Evolutionary conservation across 768 basidiomycete genomes (phyloP), one percentile per base, ranked within the genome.

Genomic region (Clitopilus passeckerianus): DNA sequence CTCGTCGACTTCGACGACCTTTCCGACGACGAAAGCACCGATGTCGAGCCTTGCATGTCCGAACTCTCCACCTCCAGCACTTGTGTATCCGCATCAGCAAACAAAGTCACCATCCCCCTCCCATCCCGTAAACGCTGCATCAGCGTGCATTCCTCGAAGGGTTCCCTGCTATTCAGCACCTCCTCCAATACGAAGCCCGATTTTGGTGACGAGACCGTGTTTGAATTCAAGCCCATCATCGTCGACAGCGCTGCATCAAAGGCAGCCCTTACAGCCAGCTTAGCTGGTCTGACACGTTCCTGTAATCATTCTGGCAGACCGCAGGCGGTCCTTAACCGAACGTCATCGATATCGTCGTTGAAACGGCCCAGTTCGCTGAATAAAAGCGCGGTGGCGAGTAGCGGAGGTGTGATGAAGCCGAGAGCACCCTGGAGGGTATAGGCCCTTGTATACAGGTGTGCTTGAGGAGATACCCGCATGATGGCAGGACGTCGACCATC

Each of bases 21-120:
- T 12, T n/a, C 23, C 27, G 58, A 53, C 34, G 62, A 61, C 22
- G 59, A 58, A 53, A 30, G 15, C 27, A 61, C 57, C 22, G 62
- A 61, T 56, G 56, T 60, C 46, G 61, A 65, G 53, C 27, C 67
- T 23, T 68, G 65, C 43, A 64, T 68, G 27, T 30, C 27, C 27
- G 27, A 30, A 7, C 27, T 30, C 27, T 30, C 27, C 27, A 30
- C 27, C 27, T 30, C 27, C 27, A 30, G 27, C 27, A 30, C 27
- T 4, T 30, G 27, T 7, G 27, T 30, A 30, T 66, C 65, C 14
- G 61, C 60, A 55, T 55, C 54, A 6, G 54, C 54, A 55, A 18
- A 10, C 15, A 55, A 24, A 22, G 30, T 55, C 16, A 55, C n/a
- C n/a, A 55, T 37, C 16, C 35, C 54, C 35, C 33, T 55, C 54